Percentiles rank a stretch among this genome's conserved stretches.
Conservation (phyloP, 768 basidiomycete species). For the Favolaschia claudopus region DNA sequence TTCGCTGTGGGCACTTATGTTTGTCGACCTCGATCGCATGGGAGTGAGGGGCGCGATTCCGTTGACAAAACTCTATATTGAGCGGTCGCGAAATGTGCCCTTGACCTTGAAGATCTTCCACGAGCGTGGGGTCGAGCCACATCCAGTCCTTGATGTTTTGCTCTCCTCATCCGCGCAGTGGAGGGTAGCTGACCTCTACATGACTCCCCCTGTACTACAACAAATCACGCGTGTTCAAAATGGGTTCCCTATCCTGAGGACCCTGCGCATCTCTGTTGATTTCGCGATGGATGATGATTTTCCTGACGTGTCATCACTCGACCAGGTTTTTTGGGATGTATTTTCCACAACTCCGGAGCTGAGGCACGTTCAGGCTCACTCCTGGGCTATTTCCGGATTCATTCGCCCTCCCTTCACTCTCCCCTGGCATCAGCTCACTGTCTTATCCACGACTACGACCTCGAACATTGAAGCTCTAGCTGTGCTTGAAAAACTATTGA, state of each 20-base stretch:
- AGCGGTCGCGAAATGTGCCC: background rate
- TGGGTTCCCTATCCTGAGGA: background rate
- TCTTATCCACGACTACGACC: background rate
- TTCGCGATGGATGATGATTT: background rate
- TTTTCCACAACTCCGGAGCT: background rate
- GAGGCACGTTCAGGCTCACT: background rate
- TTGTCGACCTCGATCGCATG: background rate
- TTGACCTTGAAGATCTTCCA: constrained; percentile 3
- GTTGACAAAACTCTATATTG: background rate
- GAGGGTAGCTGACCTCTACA: background rate
- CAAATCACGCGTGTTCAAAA: background rate
- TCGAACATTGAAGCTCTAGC: background rate
- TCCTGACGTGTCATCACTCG: too few relatives aligned
- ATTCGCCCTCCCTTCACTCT: background rate
- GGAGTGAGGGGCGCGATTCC: background rate
- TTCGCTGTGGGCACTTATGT: constrained; percentile 8
- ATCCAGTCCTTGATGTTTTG: background rate
- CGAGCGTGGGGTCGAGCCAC: background rate
- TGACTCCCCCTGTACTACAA: background rate
- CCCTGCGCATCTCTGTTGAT: background rate
- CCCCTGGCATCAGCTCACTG: constrained; percentile 15
- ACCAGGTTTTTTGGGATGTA: background rate
- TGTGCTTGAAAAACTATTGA: background rate
- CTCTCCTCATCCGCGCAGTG: background rate
- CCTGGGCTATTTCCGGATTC: background rate